Evolutionary conservation across 2,329 filamentous ascomycete genomes (phyloP).

Genomic region (Cadophora luteo-olivacea): DNA sequence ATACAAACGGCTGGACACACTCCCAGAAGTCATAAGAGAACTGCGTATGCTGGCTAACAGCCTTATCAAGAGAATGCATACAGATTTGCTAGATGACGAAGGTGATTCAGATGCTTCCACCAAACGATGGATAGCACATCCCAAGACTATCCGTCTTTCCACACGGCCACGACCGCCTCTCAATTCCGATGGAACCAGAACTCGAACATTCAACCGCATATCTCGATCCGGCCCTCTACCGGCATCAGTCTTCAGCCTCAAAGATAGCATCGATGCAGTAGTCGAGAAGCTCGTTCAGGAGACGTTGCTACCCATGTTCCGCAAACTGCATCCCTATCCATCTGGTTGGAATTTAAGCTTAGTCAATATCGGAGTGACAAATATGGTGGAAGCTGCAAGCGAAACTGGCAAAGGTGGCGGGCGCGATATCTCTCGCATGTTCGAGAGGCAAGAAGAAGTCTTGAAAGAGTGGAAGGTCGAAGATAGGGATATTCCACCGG

Average conservation of each 20-base stretch:
- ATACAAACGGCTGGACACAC: constrained; percentile 73
- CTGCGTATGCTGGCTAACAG: constrained; percentile 72
- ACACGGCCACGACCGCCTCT: constrained; percentile 67
- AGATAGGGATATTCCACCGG: constrained; percentile 48
- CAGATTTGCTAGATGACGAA: constrained; percentile 67
- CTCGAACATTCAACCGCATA: constrained; percentile 69
- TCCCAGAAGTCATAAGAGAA: constrained; percentile 70
- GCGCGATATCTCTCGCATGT: constrained; percentile 83
- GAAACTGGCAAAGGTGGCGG: constrained; percentile 57
- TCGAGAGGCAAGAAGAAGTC: constrained; percentile 73
- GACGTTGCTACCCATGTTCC: constrained; percentile 73
- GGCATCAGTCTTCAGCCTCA: constrained; percentile 72
- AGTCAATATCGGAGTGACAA: constrained; percentile 86
- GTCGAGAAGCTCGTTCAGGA: constrained; percentile 75
- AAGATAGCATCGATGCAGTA: constrained; percentile 62
- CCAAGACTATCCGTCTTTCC: constrained; percentile 81
- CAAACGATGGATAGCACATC: constrained; percentile 75
- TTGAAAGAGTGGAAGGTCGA: constrained; percentile 71
- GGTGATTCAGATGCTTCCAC: constrained; percentile 30
- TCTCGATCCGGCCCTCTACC: constrained; percentile 80
- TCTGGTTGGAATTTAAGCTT: constrained; percentile 79
- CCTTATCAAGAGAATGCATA: constrained; percentile 78
- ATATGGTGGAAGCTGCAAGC: constrained; percentile 70
- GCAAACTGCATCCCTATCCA: constrained; percentile 70
- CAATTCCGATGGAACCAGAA: constrained; percentile 59